A percentile compares a stretch with the other conserved stretches of the same genome.
phyloP scores from a whole-genome alignment of 345 rosid species.

The Salix caprea region DNA sequence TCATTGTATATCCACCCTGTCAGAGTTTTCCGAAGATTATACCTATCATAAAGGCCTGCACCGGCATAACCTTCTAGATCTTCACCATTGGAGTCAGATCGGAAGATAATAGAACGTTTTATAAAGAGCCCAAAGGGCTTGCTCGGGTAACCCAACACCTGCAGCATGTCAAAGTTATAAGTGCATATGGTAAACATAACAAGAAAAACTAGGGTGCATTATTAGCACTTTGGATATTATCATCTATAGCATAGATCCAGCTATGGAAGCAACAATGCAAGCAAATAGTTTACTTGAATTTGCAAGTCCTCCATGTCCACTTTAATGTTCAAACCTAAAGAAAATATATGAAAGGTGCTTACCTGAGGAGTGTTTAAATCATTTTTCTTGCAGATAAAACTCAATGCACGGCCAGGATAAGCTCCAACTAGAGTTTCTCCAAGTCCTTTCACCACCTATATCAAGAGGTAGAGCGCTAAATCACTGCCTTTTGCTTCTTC shows the following conservation, averaged over 20 bases:
- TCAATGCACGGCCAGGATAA: conserved; percentile 95
- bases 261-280: neutral
- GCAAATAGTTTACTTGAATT: neutral
- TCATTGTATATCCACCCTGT: neutral
- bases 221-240: neutral
- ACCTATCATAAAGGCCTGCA: conserved; percentile 99
- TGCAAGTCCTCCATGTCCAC: neutral
- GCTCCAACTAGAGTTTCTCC: conserved; percentile 99
- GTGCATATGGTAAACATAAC: conserved; percentile 1
- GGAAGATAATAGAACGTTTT: conserved; percentile 83
- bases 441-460: conserved; percentile 91
- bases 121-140: conserved; percentile 90
- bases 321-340: neutral
- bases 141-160: conserved; percentile 96
- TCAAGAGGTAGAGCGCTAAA: conserved; percentile 8
- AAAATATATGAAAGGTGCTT: neutral
- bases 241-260: neutral
- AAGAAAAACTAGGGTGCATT: neutral
- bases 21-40: conserved; percentile 15
- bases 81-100: conserved; percentile 98
- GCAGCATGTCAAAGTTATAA: conserved; percentile 23
- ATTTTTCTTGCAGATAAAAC: conserved; percentile 79
- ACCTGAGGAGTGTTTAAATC: conserved; percentile 77
- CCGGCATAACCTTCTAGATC: conserved; percentile 99
- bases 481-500: conserved; percentile 8